Percentiles rank a stretch among this genome's conserved stretches.
phyloP scores from a whole-genome alignment of 805 yeast species.

The Schizosaccharomyces octosporus region DNA sequence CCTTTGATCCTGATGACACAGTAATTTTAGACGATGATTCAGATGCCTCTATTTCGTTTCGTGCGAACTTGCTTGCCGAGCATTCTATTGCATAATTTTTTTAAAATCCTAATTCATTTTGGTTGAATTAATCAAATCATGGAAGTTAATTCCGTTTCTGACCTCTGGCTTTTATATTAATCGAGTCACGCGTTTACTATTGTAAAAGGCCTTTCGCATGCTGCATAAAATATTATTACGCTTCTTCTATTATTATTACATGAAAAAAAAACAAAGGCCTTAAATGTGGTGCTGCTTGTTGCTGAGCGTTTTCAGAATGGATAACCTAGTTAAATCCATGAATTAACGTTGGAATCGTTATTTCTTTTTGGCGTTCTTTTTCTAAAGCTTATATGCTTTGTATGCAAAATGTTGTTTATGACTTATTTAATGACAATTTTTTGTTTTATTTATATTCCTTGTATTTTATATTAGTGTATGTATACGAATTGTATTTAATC shows the following conservation, averaged over 20 bases:
- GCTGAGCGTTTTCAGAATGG: too few species aligned
- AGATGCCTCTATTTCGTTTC: neutral
- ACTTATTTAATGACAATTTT: neutral
- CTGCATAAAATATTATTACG: too few species aligned
- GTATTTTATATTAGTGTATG: neutral
- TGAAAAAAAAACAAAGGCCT: too few species aligned
- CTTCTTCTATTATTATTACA: too few species aligned
- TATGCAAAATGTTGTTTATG: neutral
- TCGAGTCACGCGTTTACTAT: too few species aligned
- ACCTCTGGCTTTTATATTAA: too few species aligned
- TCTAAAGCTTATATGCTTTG: neutral
- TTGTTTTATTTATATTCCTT: neutral
- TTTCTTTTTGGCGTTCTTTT: neutral
- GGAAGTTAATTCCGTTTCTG: too few species aligned
- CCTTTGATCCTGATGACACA: constrained; percentile 1
- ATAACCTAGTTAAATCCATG: too few species aligned
- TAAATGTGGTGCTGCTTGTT: too few species aligned
- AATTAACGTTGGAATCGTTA: neutral
- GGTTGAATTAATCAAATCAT: too few species aligned
- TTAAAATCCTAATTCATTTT: too few species aligned
- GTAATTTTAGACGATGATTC: neutral
- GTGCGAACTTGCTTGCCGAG: neutral
- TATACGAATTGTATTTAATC: neutral
- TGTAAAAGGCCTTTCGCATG: too few species aligned
- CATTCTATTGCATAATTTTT: neutral